Percentiles rank a stretch among this genome's conserved stretches.
Conservation (phyloP, 73 alveolate genomes). For the Diophrys appendiculata region DNA sequence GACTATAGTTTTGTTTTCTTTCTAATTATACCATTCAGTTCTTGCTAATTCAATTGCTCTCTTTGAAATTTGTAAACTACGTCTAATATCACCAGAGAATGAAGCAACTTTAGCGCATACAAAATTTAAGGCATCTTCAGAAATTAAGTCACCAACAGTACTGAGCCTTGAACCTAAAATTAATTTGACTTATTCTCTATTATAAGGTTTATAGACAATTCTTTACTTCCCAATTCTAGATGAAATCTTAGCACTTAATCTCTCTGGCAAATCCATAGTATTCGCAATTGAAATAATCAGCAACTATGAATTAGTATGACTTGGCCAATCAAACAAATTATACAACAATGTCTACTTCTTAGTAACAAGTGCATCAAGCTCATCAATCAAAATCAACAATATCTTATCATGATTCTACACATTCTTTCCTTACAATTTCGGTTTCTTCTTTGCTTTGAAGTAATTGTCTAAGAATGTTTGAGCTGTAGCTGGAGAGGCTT, state of each 20-base stretch:
- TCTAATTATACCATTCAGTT: conserved; percentile 32
- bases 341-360: conserved; percentile 77
- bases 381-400: conserved; percentile 76
- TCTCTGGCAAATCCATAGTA: conserved; percentile 95
- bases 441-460: background rate
- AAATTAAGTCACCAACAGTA: conserved; percentile 61
- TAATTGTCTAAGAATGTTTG: background rate
- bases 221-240: conserved; percentile 92
- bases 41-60: conserved; percentile 71
- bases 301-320: conserved; percentile 66
- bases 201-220: conserved; percentile 89
- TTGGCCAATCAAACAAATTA: conserved; percentile 92
- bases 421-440: background rate
- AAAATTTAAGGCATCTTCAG: conserved; percentile 62
- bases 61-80: conserved; percentile 74
- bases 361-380: conserved; percentile 85
- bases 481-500: conserved; percentile 7
- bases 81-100: conserved; percentile 82
- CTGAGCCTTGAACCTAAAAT: conserved; percentile 75
- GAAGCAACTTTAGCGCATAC: conserved; percentile 81
- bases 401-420: background rate
- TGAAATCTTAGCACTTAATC: conserved; percentile 72
- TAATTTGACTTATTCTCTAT: conserved; percentile 62
- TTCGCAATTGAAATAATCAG: conserved; percentile 89
- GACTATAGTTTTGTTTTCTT: conserved; percentile 5